Evolutionary conservation across 2,329 filamentous ascomycete genomes (phyloP).

Genomic region (Ceratocystis huliohia): DNA sequence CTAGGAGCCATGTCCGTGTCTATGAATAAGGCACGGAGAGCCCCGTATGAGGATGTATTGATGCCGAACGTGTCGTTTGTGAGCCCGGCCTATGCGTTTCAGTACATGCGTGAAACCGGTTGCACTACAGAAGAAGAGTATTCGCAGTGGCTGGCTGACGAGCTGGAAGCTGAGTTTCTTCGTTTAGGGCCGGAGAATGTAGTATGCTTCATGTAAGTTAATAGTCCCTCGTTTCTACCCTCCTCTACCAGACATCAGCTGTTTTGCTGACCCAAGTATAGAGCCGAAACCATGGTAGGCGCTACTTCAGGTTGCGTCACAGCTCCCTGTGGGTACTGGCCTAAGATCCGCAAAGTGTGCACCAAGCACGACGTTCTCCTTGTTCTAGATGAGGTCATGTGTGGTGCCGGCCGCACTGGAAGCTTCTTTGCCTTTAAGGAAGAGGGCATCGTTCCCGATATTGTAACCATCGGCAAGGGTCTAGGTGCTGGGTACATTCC

Average conservation of each 20-base stretch:
- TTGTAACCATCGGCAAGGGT: constrained; percentile 47
- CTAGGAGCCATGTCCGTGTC: constrained; percentile 35
- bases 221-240: neutral
- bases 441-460: constrained; percentile 38
- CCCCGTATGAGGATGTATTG: constrained; percentile 26
- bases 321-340: constrained; percentile 40
- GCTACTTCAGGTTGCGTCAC: constrained; percentile 33
- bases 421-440: constrained; percentile 52
- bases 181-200: constrained; percentile 35
- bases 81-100: constrained; percentile 15
- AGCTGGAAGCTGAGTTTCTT: constrained; percentile 38
- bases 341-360: constrained; percentile 41
- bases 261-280: constrained; percentile 30
- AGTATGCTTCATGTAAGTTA: constrained; percentile 22
- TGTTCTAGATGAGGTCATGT: constrained; percentile 55
- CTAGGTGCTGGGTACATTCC: constrained; percentile 44
- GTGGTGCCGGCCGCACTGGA: constrained; percentile 49
- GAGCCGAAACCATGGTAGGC: constrained; percentile 24
- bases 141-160: constrained; percentile 30
- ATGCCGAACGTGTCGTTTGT: constrained; percentile 15
- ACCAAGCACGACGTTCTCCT: constrained; percentile 42
- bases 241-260: neutral
- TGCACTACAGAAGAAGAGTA: constrained; percentile 32
- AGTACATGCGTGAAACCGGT: constrained; percentile 23
- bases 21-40: constrained; percentile 24